phyloP scores from a whole-genome alignment of 495 filamentous ascomycete genomes.

The Penicillium argentinense region DNA sequence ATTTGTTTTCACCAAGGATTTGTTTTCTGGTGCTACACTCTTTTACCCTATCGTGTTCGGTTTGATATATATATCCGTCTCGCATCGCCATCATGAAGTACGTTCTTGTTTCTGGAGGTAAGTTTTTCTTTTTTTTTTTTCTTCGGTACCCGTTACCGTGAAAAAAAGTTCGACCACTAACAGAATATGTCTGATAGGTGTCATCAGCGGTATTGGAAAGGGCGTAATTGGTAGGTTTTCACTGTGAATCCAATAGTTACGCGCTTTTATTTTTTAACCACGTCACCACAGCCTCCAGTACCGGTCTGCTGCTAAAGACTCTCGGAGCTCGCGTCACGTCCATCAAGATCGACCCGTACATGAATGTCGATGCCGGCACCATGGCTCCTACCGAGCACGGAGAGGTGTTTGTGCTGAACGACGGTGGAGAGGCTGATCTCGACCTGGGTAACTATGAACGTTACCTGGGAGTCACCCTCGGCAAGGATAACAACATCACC shows the following conservation, averaged over 20 bases:
- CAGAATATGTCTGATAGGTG: constrained; percentile 45
- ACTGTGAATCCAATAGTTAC: constrained; percentile 1
- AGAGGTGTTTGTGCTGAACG: constrained; percentile 71
- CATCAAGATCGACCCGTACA: constrained; percentile 64
- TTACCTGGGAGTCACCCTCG: constrained; percentile 26
- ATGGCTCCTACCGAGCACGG: constrained; percentile 82
- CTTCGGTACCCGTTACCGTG: not conserved
- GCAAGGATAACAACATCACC: constrained; percentile 29
- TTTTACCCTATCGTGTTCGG: not conserved
- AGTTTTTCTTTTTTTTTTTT: constrained; percentile 3
- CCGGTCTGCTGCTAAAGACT: constrained; percentile 80
- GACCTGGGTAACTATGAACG: constrained; percentile 95
- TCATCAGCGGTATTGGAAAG: constrained; percentile 81
- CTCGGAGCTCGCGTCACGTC: constrained; percentile 65
- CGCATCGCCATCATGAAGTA: constrained; percentile 26
- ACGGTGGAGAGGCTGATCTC: constrained; percentile 83
- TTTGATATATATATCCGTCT: not conserved
- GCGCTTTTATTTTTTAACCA: constrained; percentile 6
- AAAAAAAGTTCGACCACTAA: constrained; percentile 2
- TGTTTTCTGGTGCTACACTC: not conserved
- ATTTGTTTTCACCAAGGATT: constrained; percentile 11
- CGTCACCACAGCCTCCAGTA: constrained; percentile 46
- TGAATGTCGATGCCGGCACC: constrained; percentile 72
- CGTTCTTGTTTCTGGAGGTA: constrained; percentile 30
- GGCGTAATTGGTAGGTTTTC: constrained; percentile 59